Percentiles rank a stretch among this genome's conserved stretches.
Conservation (phyloP, 345 rosid genomes). For the Diplotaxis tenuifolia region DNA sequence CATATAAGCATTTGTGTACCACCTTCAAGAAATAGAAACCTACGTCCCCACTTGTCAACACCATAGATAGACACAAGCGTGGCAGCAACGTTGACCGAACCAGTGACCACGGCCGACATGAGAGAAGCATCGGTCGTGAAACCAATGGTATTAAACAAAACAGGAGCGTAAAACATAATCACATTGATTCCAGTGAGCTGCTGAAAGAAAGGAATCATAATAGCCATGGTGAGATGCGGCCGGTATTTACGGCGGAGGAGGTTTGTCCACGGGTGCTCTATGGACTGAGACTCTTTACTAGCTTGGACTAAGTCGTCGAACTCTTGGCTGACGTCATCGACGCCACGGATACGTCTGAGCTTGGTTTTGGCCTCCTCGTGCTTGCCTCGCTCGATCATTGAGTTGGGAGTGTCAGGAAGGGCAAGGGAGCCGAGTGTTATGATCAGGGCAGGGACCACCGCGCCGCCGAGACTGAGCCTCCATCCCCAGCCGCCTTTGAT, state of each 20-base stretch:
- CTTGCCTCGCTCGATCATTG: conserved; percentile 86
- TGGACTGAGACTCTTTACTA: conserved; percentile 64
- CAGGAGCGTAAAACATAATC: conserved; percentile 89
- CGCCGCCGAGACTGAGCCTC: conserved; percentile 92
- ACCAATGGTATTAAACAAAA: conserved; percentile 79
- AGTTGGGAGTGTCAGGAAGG: conserved; percentile 95
- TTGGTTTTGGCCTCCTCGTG: conserved; percentile 57
- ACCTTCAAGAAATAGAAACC: conserved; percentile 41
- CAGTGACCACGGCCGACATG: conserved; percentile 42
- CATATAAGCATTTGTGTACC: conserved; percentile 43
- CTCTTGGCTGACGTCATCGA: conserved; percentile 72
- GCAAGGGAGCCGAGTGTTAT: conserved; percentile 70
- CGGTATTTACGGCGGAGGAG: conserved; percentile 74
- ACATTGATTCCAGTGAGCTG: conserved; percentile 87
- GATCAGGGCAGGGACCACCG: conserved; percentile 93
- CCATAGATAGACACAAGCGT: conserved; percentile 39
- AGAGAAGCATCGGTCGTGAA: conserved; percentile 65
- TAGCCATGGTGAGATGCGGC: conserved; percentile 74
- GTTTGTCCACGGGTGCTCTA: conserved; percentile 81
- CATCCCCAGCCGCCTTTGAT: conserved; percentile 91
- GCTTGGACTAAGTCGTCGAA: conserved; percentile 70
- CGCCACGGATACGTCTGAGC: conserved; percentile 66
- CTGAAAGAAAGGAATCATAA: conserved; percentile 77
- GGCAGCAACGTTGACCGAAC: conserved; percentile 35
- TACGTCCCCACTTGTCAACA: conserved; percentile 42